A percentile compares a stretch with the other conserved stretches of the same genome.
Evolutionary conservation across 2,329 filamentous ascomycete species (phyloP).

Genomic region (Pyricularia grisea): DNA sequence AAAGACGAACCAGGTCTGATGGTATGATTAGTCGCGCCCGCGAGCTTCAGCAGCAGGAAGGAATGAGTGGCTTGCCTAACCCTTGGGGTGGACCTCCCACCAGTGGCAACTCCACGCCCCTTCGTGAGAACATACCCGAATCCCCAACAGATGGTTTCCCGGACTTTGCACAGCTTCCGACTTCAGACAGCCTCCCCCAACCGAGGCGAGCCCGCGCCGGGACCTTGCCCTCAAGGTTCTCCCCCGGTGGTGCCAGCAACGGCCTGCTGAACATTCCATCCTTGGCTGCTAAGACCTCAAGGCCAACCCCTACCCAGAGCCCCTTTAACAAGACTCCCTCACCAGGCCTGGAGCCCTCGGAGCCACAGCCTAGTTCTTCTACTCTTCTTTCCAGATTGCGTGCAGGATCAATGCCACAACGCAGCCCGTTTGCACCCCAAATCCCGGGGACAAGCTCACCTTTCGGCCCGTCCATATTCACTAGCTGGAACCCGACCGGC

Average conservation of each 20-base stretch:
- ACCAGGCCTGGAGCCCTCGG: constrained; percentile 40
- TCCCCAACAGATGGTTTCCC: constrained; percentile 94
- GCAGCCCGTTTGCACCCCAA: constrained; percentile 55
- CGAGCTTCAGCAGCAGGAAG: constrained; percentile 96
- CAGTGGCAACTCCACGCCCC: constrained; percentile 89
- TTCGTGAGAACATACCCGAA: constrained; percentile 95
- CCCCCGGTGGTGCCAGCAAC: constrained; percentile 60
- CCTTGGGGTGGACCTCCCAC: constrained; percentile 94
- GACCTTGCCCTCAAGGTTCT: constrained; percentile 92
- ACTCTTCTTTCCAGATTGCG: constrained; percentile 75
- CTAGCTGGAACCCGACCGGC: constrained; percentile 62
- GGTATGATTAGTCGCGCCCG: constrained; percentile 55
- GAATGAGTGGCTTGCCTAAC: constrained; percentile 58
- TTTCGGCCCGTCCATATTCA: constrained; percentile 86
- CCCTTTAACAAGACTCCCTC: constrained; percentile 64
- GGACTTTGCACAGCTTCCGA: constrained; percentile 68
- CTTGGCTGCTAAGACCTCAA: constrained; percentile 65
- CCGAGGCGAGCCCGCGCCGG: constrained; percentile 80
- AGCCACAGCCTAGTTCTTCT: constrained; percentile 44
- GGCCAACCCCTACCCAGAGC: constrained; percentile 77
- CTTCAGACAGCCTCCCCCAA: constrained; percentile 56
- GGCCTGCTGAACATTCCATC: constrained; percentile 46
- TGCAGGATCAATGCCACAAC: constrained; percentile 90
- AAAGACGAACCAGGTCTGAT: not conserved
- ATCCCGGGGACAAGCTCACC: constrained; percentile 49